Conservation (phyloP, 106 monocot species). For the Allium cepa region DNA sequence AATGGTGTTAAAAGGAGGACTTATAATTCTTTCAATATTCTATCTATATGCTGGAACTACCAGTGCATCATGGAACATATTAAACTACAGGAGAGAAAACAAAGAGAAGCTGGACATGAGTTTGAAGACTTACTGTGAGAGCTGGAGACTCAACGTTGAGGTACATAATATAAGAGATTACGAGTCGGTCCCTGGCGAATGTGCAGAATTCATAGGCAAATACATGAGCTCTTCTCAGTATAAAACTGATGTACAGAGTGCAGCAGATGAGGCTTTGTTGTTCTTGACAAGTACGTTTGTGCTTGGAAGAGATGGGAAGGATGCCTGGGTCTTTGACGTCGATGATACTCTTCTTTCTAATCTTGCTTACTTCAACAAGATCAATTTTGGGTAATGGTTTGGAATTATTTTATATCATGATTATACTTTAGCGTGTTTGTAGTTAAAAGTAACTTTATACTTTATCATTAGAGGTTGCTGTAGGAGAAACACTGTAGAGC, state of each 20-base stretch:
- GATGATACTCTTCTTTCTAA: conserved; percentile 54
- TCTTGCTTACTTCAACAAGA: conserved; percentile 32
- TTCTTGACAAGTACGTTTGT: conserved; percentile 19
- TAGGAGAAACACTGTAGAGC: neutral
- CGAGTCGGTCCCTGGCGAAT: conserved; percentile 31
- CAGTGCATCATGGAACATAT: conserved; percentile 11
- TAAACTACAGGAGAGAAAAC: neutral
- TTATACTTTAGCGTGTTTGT: no score
- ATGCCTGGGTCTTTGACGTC: conserved; percentile 55
- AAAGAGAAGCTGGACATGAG: conserved; percentile 1
- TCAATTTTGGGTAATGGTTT: conserved; percentile 26
- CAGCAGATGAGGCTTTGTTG: conserved; percentile 27
- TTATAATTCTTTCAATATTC: no score
- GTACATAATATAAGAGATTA: conserved; percentile 39
- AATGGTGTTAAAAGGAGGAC: no score
- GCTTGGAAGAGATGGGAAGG: conserved; percentile 26
- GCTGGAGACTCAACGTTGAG: conserved; percentile 63
- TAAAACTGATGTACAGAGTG: conserved; percentile 25
- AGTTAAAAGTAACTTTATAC: no score
- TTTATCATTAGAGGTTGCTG: neutral
- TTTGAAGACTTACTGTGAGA: conserved; percentile 56
- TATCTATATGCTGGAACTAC: no score
- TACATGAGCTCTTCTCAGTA: conserved; percentile 54
- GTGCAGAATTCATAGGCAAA: conserved; percentile 19
- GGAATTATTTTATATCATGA: no score